phyloP scores from a whole-genome alignment of 2,329 filamentous ascomycete genomes.

The Alternaria sp. region DNA sequence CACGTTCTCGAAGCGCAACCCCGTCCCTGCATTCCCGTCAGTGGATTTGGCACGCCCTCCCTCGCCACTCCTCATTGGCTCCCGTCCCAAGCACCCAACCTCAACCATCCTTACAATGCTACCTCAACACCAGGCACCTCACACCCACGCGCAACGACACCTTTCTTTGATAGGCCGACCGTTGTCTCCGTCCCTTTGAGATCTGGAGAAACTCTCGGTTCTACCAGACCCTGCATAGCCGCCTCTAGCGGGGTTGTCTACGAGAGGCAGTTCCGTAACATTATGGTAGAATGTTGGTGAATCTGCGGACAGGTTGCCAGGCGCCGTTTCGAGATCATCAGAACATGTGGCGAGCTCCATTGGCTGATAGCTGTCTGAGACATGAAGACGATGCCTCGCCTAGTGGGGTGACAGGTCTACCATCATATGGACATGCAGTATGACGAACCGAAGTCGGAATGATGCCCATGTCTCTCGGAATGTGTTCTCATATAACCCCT shows the following conservation, averaged over 20 bases:
- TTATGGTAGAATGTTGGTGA: conserved; percentile 15
- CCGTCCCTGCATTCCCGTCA: conserved; percentile 38
- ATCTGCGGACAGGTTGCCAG: conserved; percentile 6
- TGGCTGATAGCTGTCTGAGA: conserved; percentile 35
- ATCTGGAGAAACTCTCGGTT: conserved; percentile 41
- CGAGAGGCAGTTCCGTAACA: conserved; percentile 20
- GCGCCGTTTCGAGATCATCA: conserved; percentile 31
- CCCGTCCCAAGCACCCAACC: conserved; percentile 22
- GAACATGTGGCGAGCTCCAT: conserved; percentile 46
- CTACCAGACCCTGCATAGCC: conserved; percentile 42
- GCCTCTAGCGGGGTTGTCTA: conserved; percentile 37
- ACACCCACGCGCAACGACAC: conserved; percentile 42
- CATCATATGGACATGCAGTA: conserved; percentile 47
- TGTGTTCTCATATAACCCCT: conserved; percentile 39
- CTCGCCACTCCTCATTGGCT: conserved; percentile 39
- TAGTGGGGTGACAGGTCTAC: conserved; percentile 1
- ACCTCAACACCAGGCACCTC: conserved; percentile 47
- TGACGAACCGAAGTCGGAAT: conserved; percentile 49
- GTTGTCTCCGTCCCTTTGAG: conserved; percentile 5
- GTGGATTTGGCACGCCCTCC: conserved; percentile 38
- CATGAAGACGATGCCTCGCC: neutral
- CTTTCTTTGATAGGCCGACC: conserved; percentile 41
- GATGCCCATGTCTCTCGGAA: conserved; percentile 26
- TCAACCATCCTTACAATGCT: conserved; percentile 21
- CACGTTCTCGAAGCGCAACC: conserved; percentile 6